Evolutionary conservation across 768 basidiomycete species (phyloP), one percentile per base, ranked within the genome.

Genomic region (Neoboletus subvelutipes): DNA sequence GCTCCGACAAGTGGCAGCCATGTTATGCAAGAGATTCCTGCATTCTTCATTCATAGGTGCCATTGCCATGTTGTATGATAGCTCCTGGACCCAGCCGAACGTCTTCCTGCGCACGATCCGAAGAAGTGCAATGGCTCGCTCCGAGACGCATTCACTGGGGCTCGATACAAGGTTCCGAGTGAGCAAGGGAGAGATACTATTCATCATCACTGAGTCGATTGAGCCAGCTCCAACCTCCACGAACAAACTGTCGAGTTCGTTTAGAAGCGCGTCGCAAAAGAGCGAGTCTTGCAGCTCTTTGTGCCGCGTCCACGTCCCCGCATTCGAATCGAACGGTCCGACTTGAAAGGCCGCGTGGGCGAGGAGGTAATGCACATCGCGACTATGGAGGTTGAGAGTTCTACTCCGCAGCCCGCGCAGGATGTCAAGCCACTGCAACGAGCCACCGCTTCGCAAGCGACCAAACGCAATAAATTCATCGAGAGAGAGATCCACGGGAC

Each of bases 201-300:
- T 53, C 51, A 76, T 59, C 0, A 71, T 50, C 22, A 63, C 42
- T 2, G 51, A 57, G 55, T 74, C 66, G 45, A 54, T 75, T 71
- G 11, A 26, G 15, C 42, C 13, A 15, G 42, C 24, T 43, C 24
- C 42, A 15, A 26, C 42, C 0, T 43, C 42, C 42, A 26, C 8
- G 3, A 43, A 26, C 42, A 43, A 26, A 17, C 17, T 26, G 7
- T 43, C 15, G 15, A 43, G 42, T 15, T 43, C 42, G 24, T 26
- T 12, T 3, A 43, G 24, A 26, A 43, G 42, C 5, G 43, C 43
- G 5, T 45, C 17, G 4, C 43, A 43, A 26, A 43, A 43, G 3
- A 24, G 26, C 5, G 42, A 3, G 3, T 43, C 42, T 43, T 43
- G 42, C 15, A 43, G 42, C 15, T 24, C 42, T 24, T 15, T 3